These are phyloP conservation scores for Pichia sp. DNA, from an alignment of 1,139 yeast genomes.

Conservation along the genomic window DNA sequence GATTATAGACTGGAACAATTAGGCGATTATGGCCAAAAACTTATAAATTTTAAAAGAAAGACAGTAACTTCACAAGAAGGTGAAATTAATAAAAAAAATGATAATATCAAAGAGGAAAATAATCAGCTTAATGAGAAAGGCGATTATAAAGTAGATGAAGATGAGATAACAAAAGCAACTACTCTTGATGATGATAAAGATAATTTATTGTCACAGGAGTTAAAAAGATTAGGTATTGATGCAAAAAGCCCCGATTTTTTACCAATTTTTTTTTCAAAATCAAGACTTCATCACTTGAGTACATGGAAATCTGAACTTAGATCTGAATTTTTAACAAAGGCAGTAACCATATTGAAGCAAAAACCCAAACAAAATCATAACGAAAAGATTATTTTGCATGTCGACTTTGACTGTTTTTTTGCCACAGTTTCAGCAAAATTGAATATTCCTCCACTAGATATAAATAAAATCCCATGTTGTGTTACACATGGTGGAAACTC, in stretches of 20 bases:
- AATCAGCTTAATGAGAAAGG: background rate
- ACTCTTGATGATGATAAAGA: slow-evolving; percentile 14
- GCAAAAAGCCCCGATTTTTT: slow-evolving; percentile 80
- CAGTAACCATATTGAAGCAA: slow-evolving; percentile 27
- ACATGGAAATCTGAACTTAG: slow-evolving; percentile 79
- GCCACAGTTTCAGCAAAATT: slow-evolving; percentile 73
- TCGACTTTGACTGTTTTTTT: slow-evolving; percentile 93
- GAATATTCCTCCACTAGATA: slow-evolving; percentile 46
- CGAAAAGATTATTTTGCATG: slow-evolving; percentile 50
- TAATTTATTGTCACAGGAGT: slow-evolving; percentile 12
- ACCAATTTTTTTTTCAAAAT: slow-evolving; percentile 63
- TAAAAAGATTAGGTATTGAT: slow-evolving; percentile 32
- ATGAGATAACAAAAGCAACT: slow-evolving; percentile 5
- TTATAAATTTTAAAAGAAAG: slow-evolving; percentile 1
- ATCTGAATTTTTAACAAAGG: slow-evolving; percentile 45
- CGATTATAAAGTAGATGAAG: background rate
- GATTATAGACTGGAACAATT: slow-evolving; percentile 43
- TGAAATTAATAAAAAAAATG: background rate
- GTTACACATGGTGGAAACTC: slow-evolving; percentile 75
- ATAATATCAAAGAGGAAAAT: no score
- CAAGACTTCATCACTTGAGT: slow-evolving; percentile 83
- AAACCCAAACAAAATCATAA: slow-evolving; percentile 4
- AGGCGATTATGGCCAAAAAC: slow-evolving; percentile 15
- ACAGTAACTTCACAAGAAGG: background rate
- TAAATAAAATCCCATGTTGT: slow-evolving; percentile 60